Evolutionary conservation across 495 filamentous ascomycete genomes (phyloP).

Genomic region (Talaromyces nanjingensis): DNA sequence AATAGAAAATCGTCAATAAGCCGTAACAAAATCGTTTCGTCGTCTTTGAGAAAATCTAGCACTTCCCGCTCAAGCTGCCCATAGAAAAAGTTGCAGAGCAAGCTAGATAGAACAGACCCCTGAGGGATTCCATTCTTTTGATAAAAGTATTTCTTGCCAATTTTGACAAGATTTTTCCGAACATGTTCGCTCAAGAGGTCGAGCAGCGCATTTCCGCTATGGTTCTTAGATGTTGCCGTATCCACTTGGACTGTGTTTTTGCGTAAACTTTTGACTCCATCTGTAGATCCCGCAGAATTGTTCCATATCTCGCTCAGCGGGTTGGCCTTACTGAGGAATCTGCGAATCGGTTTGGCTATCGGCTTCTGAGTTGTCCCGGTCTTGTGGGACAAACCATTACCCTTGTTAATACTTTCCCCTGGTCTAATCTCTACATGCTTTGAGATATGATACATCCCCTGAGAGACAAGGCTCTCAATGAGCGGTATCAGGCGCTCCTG

Average conservation of each 20-base stretch:
- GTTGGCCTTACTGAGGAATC: constrained; percentile 56
- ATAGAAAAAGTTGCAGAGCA: constrained; percentile 93
- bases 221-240: constrained; percentile 40
- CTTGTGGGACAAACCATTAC: constrained; percentile 12
- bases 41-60: constrained; percentile 55
- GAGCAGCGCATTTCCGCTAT: constrained; percentile 54
- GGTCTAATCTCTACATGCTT: constrained; percentile 67
- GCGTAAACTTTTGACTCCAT: constrained; percentile 29
- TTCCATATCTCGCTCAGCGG: constrained; percentile 40
- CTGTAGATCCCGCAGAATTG: constrained; percentile 50
- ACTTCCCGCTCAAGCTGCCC: constrained; percentile 68
- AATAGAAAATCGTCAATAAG: constrained; percentile 91
- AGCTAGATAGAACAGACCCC: constrained; percentile 77
- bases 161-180: constrained; percentile 72
- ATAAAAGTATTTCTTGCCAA: constrained; percentile 83
- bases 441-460: constrained; percentile 61
- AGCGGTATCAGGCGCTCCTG: constrained; percentile 65
- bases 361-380: constrained; percentile 4
- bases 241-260: constrained; percentile 72
- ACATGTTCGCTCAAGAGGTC: constrained; percentile 70
- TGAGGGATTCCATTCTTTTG: constrained; percentile 90
- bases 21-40: constrained; percentile 63
- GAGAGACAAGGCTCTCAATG: constrained; percentile 54
- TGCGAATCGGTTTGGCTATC: constrained; percentile 45
- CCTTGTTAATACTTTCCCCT: constrained; percentile 12